phyloP scores from a whole-genome alignment of 2,329 filamentous ascomycete species.

The Cladorrhinum sp. region DNA sequence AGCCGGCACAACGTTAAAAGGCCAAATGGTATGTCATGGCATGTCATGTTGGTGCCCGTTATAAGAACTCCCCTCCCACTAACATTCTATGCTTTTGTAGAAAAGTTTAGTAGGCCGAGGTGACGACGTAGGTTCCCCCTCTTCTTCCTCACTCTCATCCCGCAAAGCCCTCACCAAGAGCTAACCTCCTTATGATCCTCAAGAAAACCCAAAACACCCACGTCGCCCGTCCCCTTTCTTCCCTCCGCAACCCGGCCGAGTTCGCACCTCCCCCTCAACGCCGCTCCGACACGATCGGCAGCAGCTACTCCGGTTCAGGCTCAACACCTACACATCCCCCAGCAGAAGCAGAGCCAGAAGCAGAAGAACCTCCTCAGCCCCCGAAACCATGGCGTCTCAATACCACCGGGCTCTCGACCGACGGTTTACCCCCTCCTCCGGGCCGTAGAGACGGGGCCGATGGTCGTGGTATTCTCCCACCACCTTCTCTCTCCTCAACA shows the following conservation, averaged over 20 bases:
- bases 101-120: conserved; percentile 45
- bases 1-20: conserved; percentile 39
- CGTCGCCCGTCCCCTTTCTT: conserved; percentile 59
- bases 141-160: neutral
- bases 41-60: neutral
- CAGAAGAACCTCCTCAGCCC: conserved; percentile 42
- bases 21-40: conserved; percentile 44
- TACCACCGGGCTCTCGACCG: conserved; percentile 68
- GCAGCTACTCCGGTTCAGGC: conserved; percentile 25
- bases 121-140: conserved; percentile 23
- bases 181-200: neutral
- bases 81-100: conserved; percentile 30
- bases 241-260: conserved; percentile 69
- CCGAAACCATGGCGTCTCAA: conserved; percentile 66
- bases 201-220: conserved; percentile 33
- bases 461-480: conserved; percentile 26
- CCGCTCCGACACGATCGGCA: conserved; percentile 31
- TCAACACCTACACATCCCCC: conserved; percentile 30
- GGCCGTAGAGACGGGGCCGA: conserved; percentile 46
- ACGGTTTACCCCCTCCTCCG: conserved; percentile 69
- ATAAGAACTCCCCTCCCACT: conserved; percentile 2
- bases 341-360: conserved; percentile 27
- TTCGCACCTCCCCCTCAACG: conserved; percentile 80
- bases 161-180: neutral
- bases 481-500: neutral